Evolutionary conservation across 179 eudicot genomes (phyloP).

Genomic region (Heliamphora pulchella): DNA sequence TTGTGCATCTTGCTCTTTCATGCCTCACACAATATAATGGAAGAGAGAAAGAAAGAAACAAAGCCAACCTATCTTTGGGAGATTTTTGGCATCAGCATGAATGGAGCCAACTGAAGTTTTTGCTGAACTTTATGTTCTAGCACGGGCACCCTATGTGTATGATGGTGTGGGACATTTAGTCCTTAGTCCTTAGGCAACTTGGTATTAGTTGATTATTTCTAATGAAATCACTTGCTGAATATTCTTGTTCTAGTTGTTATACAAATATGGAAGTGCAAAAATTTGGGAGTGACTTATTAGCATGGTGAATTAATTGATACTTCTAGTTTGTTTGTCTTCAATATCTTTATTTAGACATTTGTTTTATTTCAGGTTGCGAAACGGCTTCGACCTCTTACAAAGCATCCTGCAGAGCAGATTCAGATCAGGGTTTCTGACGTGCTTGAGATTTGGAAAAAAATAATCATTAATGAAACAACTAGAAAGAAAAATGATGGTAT

Average conservation of each 20-base stretch:
- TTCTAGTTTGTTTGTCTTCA: neutral
- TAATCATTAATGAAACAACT: slow-evolving; percentile 40
- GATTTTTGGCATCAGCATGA: neutral
- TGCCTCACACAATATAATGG: neutral
- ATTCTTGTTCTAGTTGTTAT: neutral
- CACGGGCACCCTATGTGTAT: too few species aligned
- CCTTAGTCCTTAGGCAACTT: neutral
- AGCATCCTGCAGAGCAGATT: slow-evolving; percentile 54
- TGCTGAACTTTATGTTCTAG: too few species aligned
- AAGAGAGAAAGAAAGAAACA: too few species aligned
- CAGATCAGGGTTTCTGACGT: slow-evolving; percentile 44
- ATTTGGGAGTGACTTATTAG: neutral
- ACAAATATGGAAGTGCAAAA: neutral
- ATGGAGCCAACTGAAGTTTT: neutral
- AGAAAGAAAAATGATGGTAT: slow-evolving; percentile 41
- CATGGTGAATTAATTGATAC: neutral
- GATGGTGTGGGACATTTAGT: too few species aligned
- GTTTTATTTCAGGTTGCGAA: slow-evolving; percentile 46
- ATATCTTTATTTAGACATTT: neutral
- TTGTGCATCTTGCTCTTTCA: too few species aligned
- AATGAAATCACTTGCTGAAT: neutral
- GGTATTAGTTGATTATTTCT: neutral
- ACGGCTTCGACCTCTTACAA: slow-evolving; percentile 47
- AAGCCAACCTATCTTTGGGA: neutral
- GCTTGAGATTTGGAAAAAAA: slow-evolving; percentile 60